These are phyloP conservation scores for Mycena sp. DNA, from an alignment of 1,284 basidiomycete species.

Conservation along the genomic window DNA sequence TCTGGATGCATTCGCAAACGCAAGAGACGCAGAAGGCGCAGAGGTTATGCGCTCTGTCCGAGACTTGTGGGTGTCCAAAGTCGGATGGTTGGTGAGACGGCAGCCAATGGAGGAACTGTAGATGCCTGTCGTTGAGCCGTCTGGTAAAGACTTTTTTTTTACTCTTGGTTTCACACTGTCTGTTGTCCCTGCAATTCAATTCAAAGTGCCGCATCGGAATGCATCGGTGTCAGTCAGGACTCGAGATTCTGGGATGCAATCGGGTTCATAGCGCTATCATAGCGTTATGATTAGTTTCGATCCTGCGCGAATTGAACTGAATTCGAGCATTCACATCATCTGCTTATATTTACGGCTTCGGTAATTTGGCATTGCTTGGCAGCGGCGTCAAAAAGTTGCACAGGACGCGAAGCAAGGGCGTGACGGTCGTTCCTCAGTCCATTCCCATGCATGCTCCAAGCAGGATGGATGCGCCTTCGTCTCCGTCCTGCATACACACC, in stretches of 20 bases:
- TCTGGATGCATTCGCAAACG: conserved; percentile 70
- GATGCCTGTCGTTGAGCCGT: background rate
- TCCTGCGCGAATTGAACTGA: no score
- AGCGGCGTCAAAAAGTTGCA: background rate
- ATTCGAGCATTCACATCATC: no score
- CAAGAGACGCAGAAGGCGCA: conserved; percentile 57
- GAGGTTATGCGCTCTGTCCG: conserved; percentile 66
- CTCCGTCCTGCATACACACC: conserved; percentile 39
- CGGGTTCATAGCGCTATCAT: no score
- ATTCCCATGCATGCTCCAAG: conserved; percentile 69
- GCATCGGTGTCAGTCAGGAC: no score
- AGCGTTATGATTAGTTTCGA: background rate
- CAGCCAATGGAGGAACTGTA: conserved; percentile 29
- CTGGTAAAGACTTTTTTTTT: no score
- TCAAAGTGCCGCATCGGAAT: background rate
- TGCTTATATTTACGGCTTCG: no score
- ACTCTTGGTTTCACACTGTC: background rate
- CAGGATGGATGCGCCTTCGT: conserved; percentile 52
- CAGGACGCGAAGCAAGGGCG: background rate
- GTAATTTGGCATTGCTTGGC: background rate
- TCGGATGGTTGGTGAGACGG: conserved; percentile 81
- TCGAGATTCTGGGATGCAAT: background rate
- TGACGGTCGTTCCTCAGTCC: conserved; percentile 16
- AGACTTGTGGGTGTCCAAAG: conserved; percentile 75
- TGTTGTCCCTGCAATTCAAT: conserved; percentile 14